Percentiles rank a stretch among this genome's conserved stretches.
Evolutionary conservation across 345 rosid genomes (phyloP).

Genomic region (Boechera retrofracta): DNA sequence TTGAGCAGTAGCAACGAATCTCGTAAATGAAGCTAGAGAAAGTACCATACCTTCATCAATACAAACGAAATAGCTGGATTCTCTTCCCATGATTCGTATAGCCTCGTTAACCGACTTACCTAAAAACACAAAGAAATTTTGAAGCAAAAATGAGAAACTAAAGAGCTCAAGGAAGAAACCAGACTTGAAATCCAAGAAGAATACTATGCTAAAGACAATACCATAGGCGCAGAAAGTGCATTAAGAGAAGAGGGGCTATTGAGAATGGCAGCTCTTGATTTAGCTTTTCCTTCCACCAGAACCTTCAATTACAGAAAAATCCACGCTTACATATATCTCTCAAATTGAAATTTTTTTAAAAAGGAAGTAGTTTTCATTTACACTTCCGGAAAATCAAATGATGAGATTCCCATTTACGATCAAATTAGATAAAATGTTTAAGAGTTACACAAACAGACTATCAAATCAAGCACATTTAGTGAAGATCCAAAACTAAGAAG

Average conservation of each 20-base stretch:
- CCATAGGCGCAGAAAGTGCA: constrained; percentile 79
- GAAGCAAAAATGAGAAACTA: background rate
- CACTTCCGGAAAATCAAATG: constrained; percentile 11
- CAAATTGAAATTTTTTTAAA: background rate
- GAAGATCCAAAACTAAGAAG: constrained; percentile 15
- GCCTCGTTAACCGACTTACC: constrained; percentile 74
- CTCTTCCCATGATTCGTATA: constrained; percentile 96
- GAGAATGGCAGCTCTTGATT: constrained; percentile 88
- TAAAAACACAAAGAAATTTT: constrained; percentile 27
- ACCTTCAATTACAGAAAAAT: constrained; percentile 54
- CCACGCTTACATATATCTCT: constrained; percentile 12
- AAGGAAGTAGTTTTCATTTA: constrained; percentile 20
- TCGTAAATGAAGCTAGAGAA: constrained; percentile 9
- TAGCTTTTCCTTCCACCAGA: constrained; percentile 86
- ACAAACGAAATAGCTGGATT: constrained; percentile 86
- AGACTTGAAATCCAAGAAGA: background rate
- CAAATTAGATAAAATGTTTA: background rate
- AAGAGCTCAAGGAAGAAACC: constrained; percentile 11
- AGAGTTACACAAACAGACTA: background rate
- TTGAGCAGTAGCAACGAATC: background rate
- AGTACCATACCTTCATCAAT: constrained; percentile 72
- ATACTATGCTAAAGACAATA: constrained; percentile 24
- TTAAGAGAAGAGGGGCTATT: constrained; percentile 74
- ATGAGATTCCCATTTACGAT: background rate
- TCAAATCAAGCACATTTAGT: constrained; percentile 9